A percentile compares a stretch with the other conserved stretches of the same genome.
Evolutionary conservation across 148 eudicot genomes (phyloP).

Genomic region (Mesembryanthemum crystallinum): DNA sequence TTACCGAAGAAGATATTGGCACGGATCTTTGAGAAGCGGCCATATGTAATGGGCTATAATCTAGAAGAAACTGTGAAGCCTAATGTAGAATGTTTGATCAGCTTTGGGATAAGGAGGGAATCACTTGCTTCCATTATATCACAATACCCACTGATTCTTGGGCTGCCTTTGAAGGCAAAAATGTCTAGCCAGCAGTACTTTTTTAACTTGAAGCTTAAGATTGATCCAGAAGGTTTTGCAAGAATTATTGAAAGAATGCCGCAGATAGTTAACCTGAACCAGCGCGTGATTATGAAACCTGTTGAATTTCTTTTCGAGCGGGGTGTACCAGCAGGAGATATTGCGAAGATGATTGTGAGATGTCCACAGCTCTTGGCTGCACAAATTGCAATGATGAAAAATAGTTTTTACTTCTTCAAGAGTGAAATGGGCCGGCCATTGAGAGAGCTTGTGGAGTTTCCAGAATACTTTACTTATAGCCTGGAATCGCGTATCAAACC

Average conservation of each 20-base stretch:
- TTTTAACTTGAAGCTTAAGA: conserved; percentile 82
- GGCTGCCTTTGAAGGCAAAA: conserved; percentile 87
- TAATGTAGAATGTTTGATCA: conserved; percentile 81
- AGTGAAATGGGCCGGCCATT: conserved; percentile 85
- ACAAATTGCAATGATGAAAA: conserved; percentile 76
- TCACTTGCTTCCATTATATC: conserved; percentile 62
- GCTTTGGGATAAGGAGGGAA: conserved; percentile 71
- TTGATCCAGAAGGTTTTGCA: conserved; percentile 91
- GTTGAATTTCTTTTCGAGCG: conserved; percentile 67
- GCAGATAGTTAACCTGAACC: conserved; percentile 79
- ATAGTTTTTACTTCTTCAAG: conserved; percentile 90
- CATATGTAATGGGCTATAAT: conserved; percentile 77
- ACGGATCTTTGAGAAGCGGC: conserved; percentile 85
- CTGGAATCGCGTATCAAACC: conserved; percentile 89
- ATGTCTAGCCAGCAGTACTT: conserved; percentile 82
- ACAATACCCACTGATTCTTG: conserved; percentile 83
- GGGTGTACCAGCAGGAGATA: conserved; percentile 51
- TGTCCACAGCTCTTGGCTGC: conserved; percentile 81
- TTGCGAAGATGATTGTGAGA: conserved; percentile 74
- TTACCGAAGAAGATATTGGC: conserved; percentile 80
- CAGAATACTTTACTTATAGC: conserved; percentile 91
- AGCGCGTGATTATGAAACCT: conserved; percentile 77
- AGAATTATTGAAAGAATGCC: conserved; percentile 78
- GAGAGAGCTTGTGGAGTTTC: conserved; percentile 84
- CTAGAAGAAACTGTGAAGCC: conserved; percentile 78